Percentiles rank a stretch among this genome's conserved stretches.
Evolutionary conservation across 1,139 yeast genomes (phyloP).

Genomic region (Pichia sp.): DNA sequence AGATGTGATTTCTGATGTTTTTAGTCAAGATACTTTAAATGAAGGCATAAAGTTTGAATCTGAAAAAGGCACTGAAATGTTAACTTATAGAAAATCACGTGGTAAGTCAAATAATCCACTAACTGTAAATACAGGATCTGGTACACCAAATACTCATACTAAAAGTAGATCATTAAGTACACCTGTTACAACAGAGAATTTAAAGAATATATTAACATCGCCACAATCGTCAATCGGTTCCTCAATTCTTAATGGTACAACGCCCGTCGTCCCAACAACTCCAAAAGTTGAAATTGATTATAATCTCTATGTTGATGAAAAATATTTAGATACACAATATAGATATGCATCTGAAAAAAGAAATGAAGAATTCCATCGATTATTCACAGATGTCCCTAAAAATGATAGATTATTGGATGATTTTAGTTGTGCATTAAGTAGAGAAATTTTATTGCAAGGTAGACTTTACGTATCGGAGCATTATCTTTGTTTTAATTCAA

Average conservation of each 20-base stretch:
- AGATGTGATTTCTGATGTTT: neutral
- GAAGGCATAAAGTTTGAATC: constrained; percentile 12
- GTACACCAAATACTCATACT: neutral
- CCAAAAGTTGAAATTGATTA: constrained; percentile 25
- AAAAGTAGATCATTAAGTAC: constrained; percentile 15
- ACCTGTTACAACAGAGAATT: constrained; percentile 2
- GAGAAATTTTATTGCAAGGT: constrained; percentile 90
- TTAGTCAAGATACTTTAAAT: neutral
- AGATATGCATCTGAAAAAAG: constrained; percentile 62
- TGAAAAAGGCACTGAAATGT: constrained; percentile 33
- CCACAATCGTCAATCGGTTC: constrained; percentile 16
- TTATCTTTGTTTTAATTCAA: constrained; percentile 84
- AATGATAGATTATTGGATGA: constrained; percentile 76
- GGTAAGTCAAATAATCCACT: constrained; percentile 5
- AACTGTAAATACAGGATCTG: neutral
- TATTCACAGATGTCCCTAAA: constrained; percentile 63
- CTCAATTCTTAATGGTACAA: constrained; percentile 12
- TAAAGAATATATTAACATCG: constrained; percentile 14
- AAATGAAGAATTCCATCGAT: constrained; percentile 71
- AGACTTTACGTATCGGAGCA: constrained; percentile 77
- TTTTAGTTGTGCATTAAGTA: constrained; percentile 81
- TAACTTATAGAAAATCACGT: constrained; percentile 40
- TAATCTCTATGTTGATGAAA: constrained; percentile 36
- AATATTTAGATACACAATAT: constrained; percentile 36
- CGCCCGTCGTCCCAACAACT: constrained; percentile 18